phyloP scores from a whole-genome alignment of 495 filamentous ascomycete species.

The Jackrogersella minutella region DNA sequence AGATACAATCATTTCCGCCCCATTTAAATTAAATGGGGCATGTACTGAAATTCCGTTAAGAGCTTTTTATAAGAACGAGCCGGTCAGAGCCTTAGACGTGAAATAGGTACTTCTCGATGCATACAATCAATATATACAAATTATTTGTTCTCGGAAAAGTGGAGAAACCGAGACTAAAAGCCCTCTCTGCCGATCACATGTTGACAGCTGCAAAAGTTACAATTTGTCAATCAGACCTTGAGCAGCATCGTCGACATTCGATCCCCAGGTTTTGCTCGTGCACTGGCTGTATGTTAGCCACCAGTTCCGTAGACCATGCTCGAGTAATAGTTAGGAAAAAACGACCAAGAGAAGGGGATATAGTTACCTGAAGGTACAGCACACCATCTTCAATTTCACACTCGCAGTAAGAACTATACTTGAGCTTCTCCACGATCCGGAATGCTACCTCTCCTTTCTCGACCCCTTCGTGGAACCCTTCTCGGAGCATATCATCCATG shows the following conservation, averaged over 20 bases:
- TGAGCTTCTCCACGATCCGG: constrained; percentile 57
- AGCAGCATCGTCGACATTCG: constrained; percentile 23
- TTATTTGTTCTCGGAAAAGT: background rate
- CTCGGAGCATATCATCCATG: constrained; percentile 56
- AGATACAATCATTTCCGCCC: no score
- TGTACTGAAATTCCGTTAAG: no score
- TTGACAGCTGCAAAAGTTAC: background rate
- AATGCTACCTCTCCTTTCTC: constrained; percentile 51
- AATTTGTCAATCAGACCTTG: constrained; percentile 21
- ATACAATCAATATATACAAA: background rate
- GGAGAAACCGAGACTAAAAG: background rate
- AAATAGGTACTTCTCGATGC: background rate
- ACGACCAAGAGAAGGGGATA: background rate
- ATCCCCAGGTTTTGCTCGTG: constrained; percentile 26
- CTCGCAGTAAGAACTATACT: constrained; percentile 52
- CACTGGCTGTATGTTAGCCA: constrained; percentile 21
- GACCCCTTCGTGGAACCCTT: constrained; percentile 56
- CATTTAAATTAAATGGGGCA: no score
- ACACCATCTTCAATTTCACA: constrained; percentile 52
- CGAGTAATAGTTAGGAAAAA: background rate
- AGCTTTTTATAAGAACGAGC: no score
- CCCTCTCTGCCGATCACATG: background rate
- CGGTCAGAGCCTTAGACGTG: background rate
- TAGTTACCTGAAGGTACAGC: constrained; percentile 52
- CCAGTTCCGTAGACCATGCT: background rate